Evolutionary conservation across 2,329 filamentous ascomycete species (phyloP).

Genomic region (Aureobasidium pullulans): DNA sequence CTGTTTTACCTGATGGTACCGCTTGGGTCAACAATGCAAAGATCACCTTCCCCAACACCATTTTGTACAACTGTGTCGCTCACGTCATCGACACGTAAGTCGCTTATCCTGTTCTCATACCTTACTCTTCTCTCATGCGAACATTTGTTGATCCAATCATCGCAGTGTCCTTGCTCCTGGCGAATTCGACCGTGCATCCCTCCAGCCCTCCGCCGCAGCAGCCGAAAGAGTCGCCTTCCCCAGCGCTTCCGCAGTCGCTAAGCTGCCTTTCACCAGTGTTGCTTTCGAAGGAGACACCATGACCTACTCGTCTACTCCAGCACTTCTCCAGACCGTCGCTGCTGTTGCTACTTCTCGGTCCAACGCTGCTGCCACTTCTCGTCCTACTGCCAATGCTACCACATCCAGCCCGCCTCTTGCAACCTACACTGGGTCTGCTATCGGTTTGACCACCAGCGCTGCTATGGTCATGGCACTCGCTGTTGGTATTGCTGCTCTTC

Average conservation of each 20-base stretch:
- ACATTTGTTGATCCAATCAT: neutral
- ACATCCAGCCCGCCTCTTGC: neutral
- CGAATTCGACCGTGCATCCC: neutral
- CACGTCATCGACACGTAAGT: slow-evolving; percentile 41
- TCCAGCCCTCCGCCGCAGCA: neutral
- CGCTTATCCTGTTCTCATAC: too few relatives aligned
- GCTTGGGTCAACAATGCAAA: slow-evolving; percentile 47
- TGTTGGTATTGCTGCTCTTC: slow-evolving; percentile 20
- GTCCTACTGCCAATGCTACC: neutral
- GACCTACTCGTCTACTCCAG: neutral
- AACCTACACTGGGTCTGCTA: neutral
- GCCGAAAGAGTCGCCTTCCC: neutral
- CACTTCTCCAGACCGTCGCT: neutral
- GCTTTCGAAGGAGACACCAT: slow-evolving; percentile 1
- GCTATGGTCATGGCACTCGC: neutral
- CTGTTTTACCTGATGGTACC: slow-evolving; percentile 33
- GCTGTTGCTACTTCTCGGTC: neutral
- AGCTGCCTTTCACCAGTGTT: neutral
- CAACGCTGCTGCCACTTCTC: neutral
- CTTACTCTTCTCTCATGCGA: too few relatives aligned
- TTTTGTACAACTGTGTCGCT: slow-evolving; percentile 50
- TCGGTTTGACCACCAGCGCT: neutral
- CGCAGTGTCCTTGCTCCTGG: slow-evolving; percentile 10
- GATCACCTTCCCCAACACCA: slow-evolving; percentile 42
- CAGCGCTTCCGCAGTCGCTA: neutral